Evolutionary conservation across 805 yeast genomes (phyloP).

Genomic region (Nakazawaea ambrosiae): DNA sequence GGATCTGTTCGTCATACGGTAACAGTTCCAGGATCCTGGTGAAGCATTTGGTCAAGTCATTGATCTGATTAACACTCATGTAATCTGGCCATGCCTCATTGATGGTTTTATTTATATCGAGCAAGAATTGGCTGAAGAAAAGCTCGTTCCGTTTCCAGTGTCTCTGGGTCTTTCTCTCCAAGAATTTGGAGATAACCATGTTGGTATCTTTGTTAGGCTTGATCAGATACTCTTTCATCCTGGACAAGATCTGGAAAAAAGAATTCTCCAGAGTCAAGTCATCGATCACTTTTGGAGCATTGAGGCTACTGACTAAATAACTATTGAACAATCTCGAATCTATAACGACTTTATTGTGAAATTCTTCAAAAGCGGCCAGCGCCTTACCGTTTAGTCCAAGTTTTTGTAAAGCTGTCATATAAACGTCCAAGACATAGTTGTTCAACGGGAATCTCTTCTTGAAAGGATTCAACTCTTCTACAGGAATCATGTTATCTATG

Average conservation of each 20-base stretch:
- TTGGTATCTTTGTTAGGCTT: slow-evolving; percentile 6
- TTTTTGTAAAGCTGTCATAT: neutral
- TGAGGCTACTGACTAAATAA: slow-evolving; percentile 1
- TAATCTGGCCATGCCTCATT: no score
- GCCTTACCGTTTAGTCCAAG: slow-evolving; percentile 7
- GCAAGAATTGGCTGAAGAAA: neutral
- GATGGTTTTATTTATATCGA: neutral
- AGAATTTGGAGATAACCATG: slow-evolving; percentile 2
- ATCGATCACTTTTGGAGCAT: neutral
- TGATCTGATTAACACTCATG: neutral
- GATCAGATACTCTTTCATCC: no score
- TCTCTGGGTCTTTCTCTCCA: neutral
- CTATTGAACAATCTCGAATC: slow-evolving; percentile 3
- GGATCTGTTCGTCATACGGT: neutral
- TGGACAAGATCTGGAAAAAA: no score
- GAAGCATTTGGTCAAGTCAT: neutral
- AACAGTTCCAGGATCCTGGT: neutral
- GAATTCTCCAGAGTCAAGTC: neutral
- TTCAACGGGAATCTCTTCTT: slow-evolving; percentile 5
- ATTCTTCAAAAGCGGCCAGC: neutral
- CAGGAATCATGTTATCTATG: neutral
- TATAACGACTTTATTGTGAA: neutral
- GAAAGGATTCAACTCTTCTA: slow-evolving; percentile 3
- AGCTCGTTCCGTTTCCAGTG: neutral
- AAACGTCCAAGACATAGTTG: slow-evolving; percentile 1